Conservation (phyloP, 2,329 filamentous ascomycete genomes). For the Curvularia lunata region DNA sequence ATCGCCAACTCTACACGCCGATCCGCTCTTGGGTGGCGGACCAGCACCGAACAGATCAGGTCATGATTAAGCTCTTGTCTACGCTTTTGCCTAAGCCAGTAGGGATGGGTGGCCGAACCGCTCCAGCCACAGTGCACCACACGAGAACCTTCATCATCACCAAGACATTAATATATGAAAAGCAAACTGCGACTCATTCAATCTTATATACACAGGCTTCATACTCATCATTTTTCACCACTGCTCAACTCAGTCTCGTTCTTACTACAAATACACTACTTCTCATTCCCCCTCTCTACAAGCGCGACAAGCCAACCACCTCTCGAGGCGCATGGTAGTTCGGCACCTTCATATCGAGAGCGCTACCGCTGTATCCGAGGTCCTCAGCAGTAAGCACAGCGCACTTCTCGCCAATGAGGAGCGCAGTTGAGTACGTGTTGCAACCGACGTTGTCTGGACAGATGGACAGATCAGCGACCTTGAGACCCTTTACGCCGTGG, state of each 20-base stretch:
- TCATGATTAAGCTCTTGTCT: too few species aligned
- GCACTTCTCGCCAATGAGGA: slow-evolving; percentile 78
- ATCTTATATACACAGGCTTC: neutral
- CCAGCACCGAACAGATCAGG: too few species aligned
- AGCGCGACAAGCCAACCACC: slow-evolving; percentile 50
- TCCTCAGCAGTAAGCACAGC: slow-evolving; percentile 74
- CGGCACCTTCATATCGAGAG: slow-evolving; percentile 77
- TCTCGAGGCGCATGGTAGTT: slow-evolving; percentile 57
- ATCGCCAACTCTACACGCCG: too few species aligned
- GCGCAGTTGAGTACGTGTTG: slow-evolving; percentile 69
- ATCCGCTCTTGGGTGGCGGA: too few species aligned
- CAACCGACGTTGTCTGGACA: slow-evolving; percentile 76
- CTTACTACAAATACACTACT: neutral
- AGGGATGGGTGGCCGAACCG: too few species aligned
- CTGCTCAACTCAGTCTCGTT: neutral
- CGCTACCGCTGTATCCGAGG: slow-evolving; percentile 73
- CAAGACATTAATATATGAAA: neutral
- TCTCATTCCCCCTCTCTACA: slow-evolving; percentile 33
- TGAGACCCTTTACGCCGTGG: slow-evolving; percentile 76
- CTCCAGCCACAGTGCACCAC: too few species aligned
- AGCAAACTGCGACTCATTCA: neutral
- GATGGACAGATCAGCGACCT: slow-evolving; percentile 77
- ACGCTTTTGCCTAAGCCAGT: too few species aligned
- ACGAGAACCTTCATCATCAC: too few species aligned
- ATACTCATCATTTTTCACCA: neutral